These are phyloP conservation scores for Metarhizium humberi DNA, from an alignment of 2,329 filamentous ascomycete genomes.

Conservation along the genomic window DNA sequence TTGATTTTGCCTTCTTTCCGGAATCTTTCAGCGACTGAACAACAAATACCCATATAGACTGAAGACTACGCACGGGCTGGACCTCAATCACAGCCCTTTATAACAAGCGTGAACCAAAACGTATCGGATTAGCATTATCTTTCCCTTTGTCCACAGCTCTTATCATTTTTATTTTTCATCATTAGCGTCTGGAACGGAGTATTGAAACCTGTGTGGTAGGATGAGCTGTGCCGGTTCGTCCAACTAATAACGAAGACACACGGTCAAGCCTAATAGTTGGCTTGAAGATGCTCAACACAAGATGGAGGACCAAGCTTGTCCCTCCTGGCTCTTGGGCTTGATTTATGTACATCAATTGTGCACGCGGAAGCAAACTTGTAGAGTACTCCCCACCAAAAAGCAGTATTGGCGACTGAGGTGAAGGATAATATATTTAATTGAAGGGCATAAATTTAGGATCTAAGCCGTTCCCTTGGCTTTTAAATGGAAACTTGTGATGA, in stretches of 20 bases:
- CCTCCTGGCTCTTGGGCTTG: neutral
- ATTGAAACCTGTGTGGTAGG: neutral
- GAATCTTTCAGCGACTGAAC: constrained; percentile 16
- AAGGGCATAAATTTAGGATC: neutral
- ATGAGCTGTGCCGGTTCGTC: neutral
- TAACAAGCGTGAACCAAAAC: constrained; percentile 20
- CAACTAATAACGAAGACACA: neutral
- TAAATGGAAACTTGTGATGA: neutral
- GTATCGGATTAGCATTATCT: constrained; percentile 16
- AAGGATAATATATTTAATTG: constrained; percentile 6
- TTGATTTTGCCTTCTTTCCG: constrained; percentile 5
- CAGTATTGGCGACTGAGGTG: neutral
- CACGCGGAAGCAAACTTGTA: neutral
- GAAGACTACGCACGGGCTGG: constrained; percentile 13
- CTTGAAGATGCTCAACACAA: neutral
- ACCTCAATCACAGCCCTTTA: constrained; percentile 11
- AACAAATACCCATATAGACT: constrained; percentile 30
- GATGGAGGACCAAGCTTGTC: neutral
- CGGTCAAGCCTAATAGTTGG: neutral
- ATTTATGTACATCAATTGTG: constrained; percentile 1
- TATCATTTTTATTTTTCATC: neutral
- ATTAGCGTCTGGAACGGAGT: constrained; percentile 2
- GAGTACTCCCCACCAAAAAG: neutral
- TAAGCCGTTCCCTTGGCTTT: neutral
- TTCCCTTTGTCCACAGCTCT: constrained; percentile 19